phyloP scores from a whole-genome alignment of 768 basidiomycete species.

The Suillus plorans region DNA sequence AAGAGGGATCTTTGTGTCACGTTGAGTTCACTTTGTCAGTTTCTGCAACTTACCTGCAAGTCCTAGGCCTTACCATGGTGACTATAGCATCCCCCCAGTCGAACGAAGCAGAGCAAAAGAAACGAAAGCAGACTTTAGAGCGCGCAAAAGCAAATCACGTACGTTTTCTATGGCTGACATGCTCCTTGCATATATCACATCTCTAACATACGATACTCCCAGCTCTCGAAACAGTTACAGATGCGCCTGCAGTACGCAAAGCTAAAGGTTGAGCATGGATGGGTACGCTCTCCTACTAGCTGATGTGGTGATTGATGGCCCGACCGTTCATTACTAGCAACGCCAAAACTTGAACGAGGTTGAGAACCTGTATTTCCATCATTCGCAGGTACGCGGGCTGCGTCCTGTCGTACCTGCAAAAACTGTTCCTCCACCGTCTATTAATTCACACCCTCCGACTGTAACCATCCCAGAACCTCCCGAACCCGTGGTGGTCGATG shows the following conservation, averaged over 20 bases:
- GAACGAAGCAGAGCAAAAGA: constrained; percentile 34
- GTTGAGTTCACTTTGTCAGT: not conserved
- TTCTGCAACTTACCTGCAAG: constrained; percentile 1
- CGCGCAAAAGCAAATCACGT: constrained; percentile 60
- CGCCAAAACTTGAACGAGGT: constrained; percentile 79
- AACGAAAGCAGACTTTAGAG: constrained; percentile 52
- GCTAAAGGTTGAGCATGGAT: constrained; percentile 79
- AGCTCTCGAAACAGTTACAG: constrained; percentile 74
- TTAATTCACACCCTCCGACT: not conserved
- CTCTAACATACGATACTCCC: not conserved
- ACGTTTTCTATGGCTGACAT: constrained; percentile 21
- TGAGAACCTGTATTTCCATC: constrained; percentile 79
- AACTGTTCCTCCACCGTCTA: constrained; percentile 17
- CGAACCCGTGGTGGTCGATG: constrained; percentile 11
- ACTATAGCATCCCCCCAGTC: constrained; percentile 22
- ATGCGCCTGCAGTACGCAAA: constrained; percentile 75
- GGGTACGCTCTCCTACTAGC: constrained; percentile 48
- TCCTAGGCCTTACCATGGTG: constrained; percentile 20
- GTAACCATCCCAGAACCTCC: not conserved
- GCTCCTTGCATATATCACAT: constrained; percentile 6
- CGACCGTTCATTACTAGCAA: constrained; percentile 49
- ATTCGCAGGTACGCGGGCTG: constrained; percentile 50
- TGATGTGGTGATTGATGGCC: not conserved
- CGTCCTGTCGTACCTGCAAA: constrained; percentile 16
- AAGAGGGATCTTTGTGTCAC: not conserved